Conservation (phyloP, 768 basidiomycete genomes). For the Kwoniella sp. region DNA sequence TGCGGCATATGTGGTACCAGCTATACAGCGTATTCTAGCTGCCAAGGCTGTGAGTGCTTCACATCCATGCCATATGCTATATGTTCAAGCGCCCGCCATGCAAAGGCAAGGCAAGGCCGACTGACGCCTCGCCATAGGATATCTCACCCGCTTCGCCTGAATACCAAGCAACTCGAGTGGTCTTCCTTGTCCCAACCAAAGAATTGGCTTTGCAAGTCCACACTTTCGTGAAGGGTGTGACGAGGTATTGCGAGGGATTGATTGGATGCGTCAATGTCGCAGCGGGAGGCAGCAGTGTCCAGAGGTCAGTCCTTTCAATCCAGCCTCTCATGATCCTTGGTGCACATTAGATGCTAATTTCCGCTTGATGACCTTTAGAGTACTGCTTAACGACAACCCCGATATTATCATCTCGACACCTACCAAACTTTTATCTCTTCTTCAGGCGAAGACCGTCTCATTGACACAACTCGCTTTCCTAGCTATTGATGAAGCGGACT, state of each 20-base stretch:
- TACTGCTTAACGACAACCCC: conserved; percentile 68
- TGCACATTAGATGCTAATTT: no score
- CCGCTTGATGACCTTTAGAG: no score
- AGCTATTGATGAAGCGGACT: conserved; percentile 96
- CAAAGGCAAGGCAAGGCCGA: no score
- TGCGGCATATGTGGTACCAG: conserved; percentile 88
- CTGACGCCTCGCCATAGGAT: conserved; percentile 12
- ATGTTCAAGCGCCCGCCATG: no score
- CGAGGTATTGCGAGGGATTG: conserved; percentile 74
- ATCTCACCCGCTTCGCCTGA: conserved; percentile 30
- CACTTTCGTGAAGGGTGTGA: conserved; percentile 65
- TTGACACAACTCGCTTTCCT: conserved; percentile 74
- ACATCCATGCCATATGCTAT: no score
- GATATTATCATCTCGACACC: conserved; percentile 81
- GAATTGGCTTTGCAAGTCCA: conserved; percentile 91
- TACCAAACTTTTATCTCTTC: conserved; percentile 66
- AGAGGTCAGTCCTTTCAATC: conserved; percentile 55
- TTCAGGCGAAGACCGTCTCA: conserved; percentile 72
- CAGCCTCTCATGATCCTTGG: no score
- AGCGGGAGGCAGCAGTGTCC: conserved; percentile 59
- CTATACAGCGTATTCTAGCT: conserved; percentile 81
- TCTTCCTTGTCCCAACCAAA: conserved; percentile 69
- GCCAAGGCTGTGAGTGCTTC: conserved; percentile 73
- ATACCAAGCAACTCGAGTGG: conserved; percentile 66
- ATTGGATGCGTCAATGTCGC: conserved; percentile 75